A percentile compares a stretch with the other conserved stretches of the same genome.
phyloP scores from a whole-genome alignment of 1,284 basidiomycete genomes.

The Boletus hoseneyae region DNA sequence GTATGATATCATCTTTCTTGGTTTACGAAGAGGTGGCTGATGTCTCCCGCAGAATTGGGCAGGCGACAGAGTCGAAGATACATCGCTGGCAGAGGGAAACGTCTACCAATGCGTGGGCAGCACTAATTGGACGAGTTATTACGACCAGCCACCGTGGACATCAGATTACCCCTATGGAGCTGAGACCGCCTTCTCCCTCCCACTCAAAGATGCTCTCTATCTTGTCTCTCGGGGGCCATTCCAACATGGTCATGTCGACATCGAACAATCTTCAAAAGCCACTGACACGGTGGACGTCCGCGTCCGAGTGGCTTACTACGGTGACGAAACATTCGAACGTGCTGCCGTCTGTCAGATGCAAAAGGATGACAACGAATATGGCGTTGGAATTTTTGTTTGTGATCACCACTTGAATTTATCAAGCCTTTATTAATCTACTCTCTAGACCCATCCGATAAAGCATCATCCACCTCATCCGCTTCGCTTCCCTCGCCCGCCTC shows the following conservation, averaged over 20 bases:
- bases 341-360: slow-evolving; percentile 37
- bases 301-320: slow-evolving; percentile 33
- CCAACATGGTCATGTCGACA: slow-evolving; percentile 32
- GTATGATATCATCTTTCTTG: slow-evolving; percentile 8
- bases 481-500: neutral
- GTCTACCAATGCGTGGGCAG: slow-evolving; percentile 14
- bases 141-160: slow-evolving; percentile 28
- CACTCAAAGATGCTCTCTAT: slow-evolving; percentile 35
- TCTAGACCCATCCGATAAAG: slow-evolving; percentile 6
- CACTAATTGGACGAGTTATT: slow-evolving; percentile 27
- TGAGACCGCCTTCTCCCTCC: slow-evolving; percentile 35
- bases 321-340: slow-evolving; percentile 26
- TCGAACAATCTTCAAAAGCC: slow-evolving; percentile 31
- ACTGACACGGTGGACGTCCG: slow-evolving; percentile 32
- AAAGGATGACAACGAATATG: slow-evolving; percentile 31
- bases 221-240: slow-evolving; percentile 36
- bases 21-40: neutral
- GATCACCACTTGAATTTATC: neutral
- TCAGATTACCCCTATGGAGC: slow-evolving; percentile 23
- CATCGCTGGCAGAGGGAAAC: neutral
- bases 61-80: neutral
- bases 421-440: neutral
- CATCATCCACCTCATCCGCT: neutral
- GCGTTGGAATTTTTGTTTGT: slow-evolving; percentile 45
- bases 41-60: slow-evolving; percentile 5